Percentiles rank a stretch among this genome's conserved stretches.
Evolutionary conservation across 2,329 filamentous ascomycete species (phyloP).

Genomic region (Chalaropsis thielavioides): DNA sequence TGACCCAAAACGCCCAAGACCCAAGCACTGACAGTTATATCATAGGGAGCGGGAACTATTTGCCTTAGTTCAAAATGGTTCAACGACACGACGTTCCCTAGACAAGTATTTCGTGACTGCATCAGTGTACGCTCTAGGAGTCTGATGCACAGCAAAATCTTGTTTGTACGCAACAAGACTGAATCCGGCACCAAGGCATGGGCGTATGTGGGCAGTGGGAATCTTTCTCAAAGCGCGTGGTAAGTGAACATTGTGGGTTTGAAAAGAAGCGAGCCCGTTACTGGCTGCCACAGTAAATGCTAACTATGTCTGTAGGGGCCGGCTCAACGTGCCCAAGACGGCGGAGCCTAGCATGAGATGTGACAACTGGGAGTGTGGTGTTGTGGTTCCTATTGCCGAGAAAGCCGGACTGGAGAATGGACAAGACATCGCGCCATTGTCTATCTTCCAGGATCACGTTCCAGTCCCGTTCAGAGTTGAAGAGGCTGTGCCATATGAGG

Average conservation of each 20-base stretch:
- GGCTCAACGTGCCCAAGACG: constrained; percentile 52
- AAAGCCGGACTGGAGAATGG: background rate
- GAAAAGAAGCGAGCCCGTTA: background rate
- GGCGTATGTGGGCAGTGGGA: constrained; percentile 81
- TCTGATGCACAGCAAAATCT: constrained; percentile 77
- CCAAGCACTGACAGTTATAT: background rate
- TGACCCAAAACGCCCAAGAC: background rate
- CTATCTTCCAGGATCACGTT: constrained; percentile 7
- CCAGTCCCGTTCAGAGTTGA: constrained; percentile 12
- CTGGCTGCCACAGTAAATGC: background rate
- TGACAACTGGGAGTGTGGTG: constrained; percentile 92
- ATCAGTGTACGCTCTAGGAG: constrained; percentile 54
- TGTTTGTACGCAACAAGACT: constrained; percentile 31
- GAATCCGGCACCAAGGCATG: constrained; percentile 37
- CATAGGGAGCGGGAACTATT: constrained; percentile 66
- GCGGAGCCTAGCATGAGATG: constrained; percentile 65
- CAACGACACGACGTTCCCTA: constrained; percentile 54
- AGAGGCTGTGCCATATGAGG: background rate
- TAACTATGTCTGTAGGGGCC: constrained; percentile 47
- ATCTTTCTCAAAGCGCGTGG: constrained; percentile 88
- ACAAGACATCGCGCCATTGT: constrained; percentile 8
- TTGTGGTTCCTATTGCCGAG: constrained; percentile 49
- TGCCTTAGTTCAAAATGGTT: constrained; percentile 65
- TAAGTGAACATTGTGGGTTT: constrained; percentile 29
- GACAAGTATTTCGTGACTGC: constrained; percentile 57